Base-by-base conservation (phyloP, 2,329 filamentous ascomycete species). In the Hypoxylon sp. region DNA sequence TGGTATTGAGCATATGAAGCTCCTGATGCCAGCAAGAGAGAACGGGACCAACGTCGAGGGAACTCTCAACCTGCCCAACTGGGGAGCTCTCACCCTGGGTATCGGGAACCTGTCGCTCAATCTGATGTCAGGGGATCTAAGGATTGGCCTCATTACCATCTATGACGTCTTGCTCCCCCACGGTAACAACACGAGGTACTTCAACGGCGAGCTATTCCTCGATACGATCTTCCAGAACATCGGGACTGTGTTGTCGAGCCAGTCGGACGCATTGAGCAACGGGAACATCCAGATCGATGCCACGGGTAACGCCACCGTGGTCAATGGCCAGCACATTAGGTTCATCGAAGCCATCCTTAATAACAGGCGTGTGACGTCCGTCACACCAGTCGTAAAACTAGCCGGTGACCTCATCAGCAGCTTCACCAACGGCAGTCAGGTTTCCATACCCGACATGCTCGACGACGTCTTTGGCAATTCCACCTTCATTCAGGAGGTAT, bases 41-140 rank as follows among this genome's bases (percentile, higher is more conserved):
- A 78, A 83, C 14, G 82, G 82, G 10, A 78, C 77, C 55, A 85
- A 85, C 68, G 73, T 86, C 60, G 77, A 77, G 27, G 84, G 83
- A 1, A 75, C 76, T 1, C 75, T 85, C 7, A 82, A 78, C 48
- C 72, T 86, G 14, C 84, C 84, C 1, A 86, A 86, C 69, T 75
- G 77, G 35, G 83, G 83, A 2, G 74, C 79, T 0, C 76, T 86
- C 1, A 79, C 79, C 0, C 80, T 86, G 5, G 81, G 79, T 0
- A 76, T 84, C 2, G 84, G 84, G 10, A 82, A 86, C 70, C 55
- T 85, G n/a, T 82, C 82, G 0, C 79, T 85, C 14, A 82, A 84
- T 48, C 58, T 85, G 17, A 73, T 80, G 58, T 80, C 79, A 0
- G 82, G 81, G 2, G 76, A 81, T n/a, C 64, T 82, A 8, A 75